Conservation (phyloP, 495 filamentous ascomycete species). For the Hypoxylon trugodes region DNA sequence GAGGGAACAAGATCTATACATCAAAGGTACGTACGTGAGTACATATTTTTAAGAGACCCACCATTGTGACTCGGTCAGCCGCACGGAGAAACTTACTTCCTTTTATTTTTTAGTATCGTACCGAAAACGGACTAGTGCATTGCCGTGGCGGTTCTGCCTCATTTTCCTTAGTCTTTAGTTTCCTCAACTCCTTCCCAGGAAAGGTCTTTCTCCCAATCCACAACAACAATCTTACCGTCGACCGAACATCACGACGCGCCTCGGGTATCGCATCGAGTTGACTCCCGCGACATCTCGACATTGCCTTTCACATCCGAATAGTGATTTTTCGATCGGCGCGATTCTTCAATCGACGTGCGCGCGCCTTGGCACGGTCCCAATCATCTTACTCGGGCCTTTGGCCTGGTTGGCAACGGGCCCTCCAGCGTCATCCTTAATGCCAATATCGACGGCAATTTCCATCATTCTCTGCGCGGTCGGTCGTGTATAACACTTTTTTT, state of each 20-base stretch:
- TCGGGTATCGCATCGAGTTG: slow-evolving; percentile 44
- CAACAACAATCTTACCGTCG: slow-evolving; percentile 44
- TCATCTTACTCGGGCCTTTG: slow-evolving; percentile 35
- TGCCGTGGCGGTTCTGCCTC: slow-evolving; percentile 33
- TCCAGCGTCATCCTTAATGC: slow-evolving; percentile 38
- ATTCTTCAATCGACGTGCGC: slow-evolving; percentile 16
- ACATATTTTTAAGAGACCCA: too few relatives aligned
- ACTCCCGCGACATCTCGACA: slow-evolving; percentile 41
- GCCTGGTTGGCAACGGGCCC: slow-evolving; percentile 38
- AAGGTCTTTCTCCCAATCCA: slow-evolving; percentile 40
- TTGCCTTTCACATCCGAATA: slow-evolving; percentile 32
- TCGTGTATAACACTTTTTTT: slow-evolving; percentile 7
- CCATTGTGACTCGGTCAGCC: slow-evolving; percentile 10
- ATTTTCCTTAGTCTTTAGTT: slow-evolving; percentile 1
- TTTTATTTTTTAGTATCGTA: slow-evolving; percentile 11
- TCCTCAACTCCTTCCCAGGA: slow-evolving; percentile 19
- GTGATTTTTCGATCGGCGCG: slow-evolving; percentile 40
- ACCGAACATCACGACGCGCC: slow-evolving; percentile 50
- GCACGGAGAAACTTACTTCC: slow-evolving; percentile 40
- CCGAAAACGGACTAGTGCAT: slow-evolving; percentile 34
- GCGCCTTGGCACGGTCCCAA: slow-evolving; percentile 45
- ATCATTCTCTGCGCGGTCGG: slow-evolving; percentile 30
- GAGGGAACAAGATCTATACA: too few relatives aligned
- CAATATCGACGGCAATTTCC: slow-evolving; percentile 32
- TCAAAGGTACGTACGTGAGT: neutral